Percentiles rank a stretch among this genome's conserved stretches.
Evolutionary conservation across 2,329 filamentous ascomycete species (phyloP).

Genomic region (Dothiorella sarmentorum): DNA sequence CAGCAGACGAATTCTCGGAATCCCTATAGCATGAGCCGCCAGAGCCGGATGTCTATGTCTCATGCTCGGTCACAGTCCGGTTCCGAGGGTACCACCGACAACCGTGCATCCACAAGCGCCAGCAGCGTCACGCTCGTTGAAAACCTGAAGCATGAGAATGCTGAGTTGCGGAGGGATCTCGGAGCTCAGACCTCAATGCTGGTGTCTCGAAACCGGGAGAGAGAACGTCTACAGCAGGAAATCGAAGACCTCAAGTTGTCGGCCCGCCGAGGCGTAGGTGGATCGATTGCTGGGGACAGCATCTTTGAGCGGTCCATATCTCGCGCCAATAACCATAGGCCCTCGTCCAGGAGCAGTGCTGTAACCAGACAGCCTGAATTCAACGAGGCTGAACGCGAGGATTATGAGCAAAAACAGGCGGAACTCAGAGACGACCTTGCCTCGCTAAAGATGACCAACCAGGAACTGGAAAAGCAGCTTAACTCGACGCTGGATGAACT

Average conservation of each 20-base stretch:
- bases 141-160: slow-evolving; percentile 85
- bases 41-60: slow-evolving; percentile 35
- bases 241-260: slow-evolving; percentile 95
- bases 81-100: slow-evolving; percentile 43
- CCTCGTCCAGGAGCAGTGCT: slow-evolving; percentile 67
- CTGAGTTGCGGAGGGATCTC: slow-evolving; percentile 85
- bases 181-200: slow-evolving; percentile 97
- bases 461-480: slow-evolving; percentile 79
- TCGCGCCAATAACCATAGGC: slow-evolving; percentile 64
- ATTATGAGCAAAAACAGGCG: slow-evolving; percentile 78
- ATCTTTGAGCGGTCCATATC: slow-evolving; percentile 93
- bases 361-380: slow-evolving; percentile 55
- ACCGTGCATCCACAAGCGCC: slow-evolving; percentile 49
- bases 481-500: slow-evolving; percentile 80
- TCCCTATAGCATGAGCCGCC: slow-evolving; percentile 35
- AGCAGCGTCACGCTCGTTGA: slow-evolving; percentile 71
- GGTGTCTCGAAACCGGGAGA: slow-evolving; percentile 90
- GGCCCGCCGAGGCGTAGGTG: slow-evolving; percentile 65
- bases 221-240: slow-evolving; percentile 91
- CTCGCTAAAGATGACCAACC: slow-evolving; percentile 81
- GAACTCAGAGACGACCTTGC: slow-evolving; percentile 83
- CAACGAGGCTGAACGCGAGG: slow-evolving; percentile 78
- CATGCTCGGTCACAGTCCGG: slow-evolving; percentile 36
- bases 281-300: slow-evolving; percentile 72
- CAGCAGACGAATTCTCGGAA: slow-evolving; percentile 33